Base-by-base conservation (phyloP, 257 asterid species). In the Forsythia suspensa region DNA sequence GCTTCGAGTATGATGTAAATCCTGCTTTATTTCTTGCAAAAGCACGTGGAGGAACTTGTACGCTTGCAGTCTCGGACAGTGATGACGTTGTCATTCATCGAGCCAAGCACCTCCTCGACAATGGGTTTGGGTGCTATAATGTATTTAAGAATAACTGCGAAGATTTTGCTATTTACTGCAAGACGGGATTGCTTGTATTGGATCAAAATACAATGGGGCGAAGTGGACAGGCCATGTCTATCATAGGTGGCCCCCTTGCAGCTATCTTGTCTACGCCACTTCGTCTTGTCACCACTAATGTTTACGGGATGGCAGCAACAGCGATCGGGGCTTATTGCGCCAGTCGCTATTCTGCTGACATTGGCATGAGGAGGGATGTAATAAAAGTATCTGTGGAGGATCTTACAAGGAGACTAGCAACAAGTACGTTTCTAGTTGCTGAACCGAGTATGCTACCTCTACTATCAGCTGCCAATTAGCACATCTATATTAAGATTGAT, bases 1-100 rank as follows among this genome's bases (percentile, higher is more conserved):
- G 95, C 52, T 95, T 95, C 34, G 97, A 93, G 79, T 93, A 95
- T 52, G 77, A 90, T 8, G 99, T 95, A 67, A 89, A 69, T 80
- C 97, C 92, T 1, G 90, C 95, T 34, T 86, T 90, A 16, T 95
- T 95, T 75, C 83, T 95, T 16, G 97, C 97, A 34, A 93, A 92
- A 84, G 98, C 97, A 6, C 92, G 99, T 37, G 99, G 99, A 39
- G 99, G 99, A 77, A 95, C 99, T 7, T 92, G 97, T 73, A 90
- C 98, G 18, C 90, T 93, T 21, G 98, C 99, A 1, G 87, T 77
- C 82, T 84, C 99, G 0, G 99, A 95, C 24, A 74, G 85, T 3
- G 83, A 80, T 21, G 92, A 90, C 6, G 79, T 4, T 1, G 98
- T 91, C 65, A 81, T 88, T 20, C 95, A 89, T 71, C 92, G 99